Evolutionary conservation across 1,284 basidiomycete species (phyloP), one percentile per base, ranked within the genome.

Genomic region (Malassezia pachydermatis): DNA sequence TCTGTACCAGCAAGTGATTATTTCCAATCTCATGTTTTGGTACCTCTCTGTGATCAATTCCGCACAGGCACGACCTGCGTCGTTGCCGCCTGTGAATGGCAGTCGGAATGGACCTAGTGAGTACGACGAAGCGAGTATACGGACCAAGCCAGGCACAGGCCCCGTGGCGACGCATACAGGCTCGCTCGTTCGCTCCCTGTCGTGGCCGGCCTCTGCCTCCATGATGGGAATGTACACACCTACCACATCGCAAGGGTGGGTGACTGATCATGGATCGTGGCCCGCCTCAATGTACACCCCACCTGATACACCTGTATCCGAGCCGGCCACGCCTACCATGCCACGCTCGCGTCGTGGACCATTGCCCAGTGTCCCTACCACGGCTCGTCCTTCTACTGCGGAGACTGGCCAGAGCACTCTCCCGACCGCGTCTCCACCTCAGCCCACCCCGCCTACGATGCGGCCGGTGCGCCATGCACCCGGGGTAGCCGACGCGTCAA

Each of bases 11-110:
- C 92, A 99, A 73, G 92, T 99, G 41, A 76, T 98, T 54, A 98
- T 98, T 73, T 94, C 88, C 65, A 98, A 98, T 73, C 78, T 98
- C 60, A 98, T 96, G 90, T 98, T 98, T 77, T 98, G 92, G 92
- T 98, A 98, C 72, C 78, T 98, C 32, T 86, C 88, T n/a, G 81
- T 98, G 57, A 94, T 98, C 74, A 95, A 96, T 72, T 88, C 77
- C 27, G 71, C 75, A 5, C 63, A 67, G 35, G 53, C 65, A 5
- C 57, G 65, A 8, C 45, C 50, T 10, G 17, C 39, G 38, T 23
- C 24, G 16, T 17, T 14, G 11, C n/a, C 35, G 25, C 16, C 45
- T 11, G 5, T 19, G 17, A 46, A 24, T 16, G 25, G 24, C 16
- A 2, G 16, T 35, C 29, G 41, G 13, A 23, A 20, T 11, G 43